A percentile compares a stretch with the other conserved stretches of the same genome.
phyloP scores from a whole-genome alignment of 2,329 filamentous ascomycete genomes.

The Pleomassaria siparia region DNA sequence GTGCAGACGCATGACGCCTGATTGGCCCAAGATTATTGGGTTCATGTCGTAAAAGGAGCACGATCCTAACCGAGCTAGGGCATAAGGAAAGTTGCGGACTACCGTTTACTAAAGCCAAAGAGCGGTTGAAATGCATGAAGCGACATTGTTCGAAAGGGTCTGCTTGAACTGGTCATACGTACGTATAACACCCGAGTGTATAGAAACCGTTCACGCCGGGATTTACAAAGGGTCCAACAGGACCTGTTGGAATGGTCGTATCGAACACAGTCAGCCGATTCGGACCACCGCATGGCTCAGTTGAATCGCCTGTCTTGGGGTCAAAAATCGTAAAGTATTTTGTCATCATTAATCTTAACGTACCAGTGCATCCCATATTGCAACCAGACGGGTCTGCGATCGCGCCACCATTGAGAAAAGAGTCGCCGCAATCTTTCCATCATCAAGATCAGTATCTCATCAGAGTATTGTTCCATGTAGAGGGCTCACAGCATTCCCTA shows the following conservation, averaged over 20 bases:
- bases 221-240: constrained; percentile 13
- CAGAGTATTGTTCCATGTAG: background rate
- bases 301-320: constrained; percentile 9
- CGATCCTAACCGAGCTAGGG: background rate
- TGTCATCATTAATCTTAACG: background rate
- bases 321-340: background rate
- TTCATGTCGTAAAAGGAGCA: background rate
- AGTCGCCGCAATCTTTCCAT: constrained; percentile 12
- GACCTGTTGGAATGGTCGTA: constrained; percentile 8
- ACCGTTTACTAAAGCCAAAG: too few species aligned
- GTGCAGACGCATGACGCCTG: constrained; percentile 2
- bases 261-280: constrained; percentile 19
- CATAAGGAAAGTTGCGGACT: background rate
- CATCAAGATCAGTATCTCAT: background rate
- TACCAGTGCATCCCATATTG: constrained; percentile 15
- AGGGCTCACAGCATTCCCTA: constrained; percentile 13
- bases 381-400: constrained; percentile 9
- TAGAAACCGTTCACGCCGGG: constrained; percentile 17
- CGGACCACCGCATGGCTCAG: constrained; percentile 17
- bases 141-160: too few species aligned
- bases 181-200: constrained; percentile 19
- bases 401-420: constrained; percentile 4
- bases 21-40: background rate
- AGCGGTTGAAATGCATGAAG: background rate
- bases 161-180: too few species aligned